A percentile compares a stretch with the other conserved stretches of the same genome.
Evolutionary conservation across 441 rosid genomes (phyloP).

Genomic region (Francoa sonchifolia): DNA sequence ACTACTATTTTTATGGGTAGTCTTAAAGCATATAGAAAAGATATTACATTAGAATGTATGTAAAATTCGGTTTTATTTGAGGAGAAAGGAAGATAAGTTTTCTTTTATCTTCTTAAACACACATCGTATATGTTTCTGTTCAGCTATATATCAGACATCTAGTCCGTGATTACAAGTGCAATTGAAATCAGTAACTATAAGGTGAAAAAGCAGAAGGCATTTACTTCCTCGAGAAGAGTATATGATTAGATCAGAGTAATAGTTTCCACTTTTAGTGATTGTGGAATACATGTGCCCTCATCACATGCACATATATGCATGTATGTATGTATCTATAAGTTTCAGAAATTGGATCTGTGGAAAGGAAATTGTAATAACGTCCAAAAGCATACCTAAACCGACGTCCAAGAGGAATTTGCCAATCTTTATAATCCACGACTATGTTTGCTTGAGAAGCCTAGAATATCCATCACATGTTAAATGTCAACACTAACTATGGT

Average conservation of each 20-base stretch:
- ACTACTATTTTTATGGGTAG: background rate
- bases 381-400: slow-evolving; percentile 51
- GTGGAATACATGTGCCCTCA: background rate
- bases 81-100: no score
- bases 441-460: slow-evolving; percentile 54
- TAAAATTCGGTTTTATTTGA: background rate
- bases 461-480: slow-evolving; percentile 5
- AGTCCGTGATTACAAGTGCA: no score
- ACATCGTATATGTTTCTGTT: no score
- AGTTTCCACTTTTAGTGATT: background rate
- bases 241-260: background rate
- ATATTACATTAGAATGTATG: background rate
- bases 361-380: no score
- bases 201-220: no score
- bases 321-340: no score
- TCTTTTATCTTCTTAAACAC: no score
- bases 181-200: no score
- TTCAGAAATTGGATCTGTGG: no score
- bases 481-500: background rate
- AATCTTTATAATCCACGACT: slow-evolving; percentile 79
- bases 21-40: background rate
- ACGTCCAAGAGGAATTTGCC: slow-evolving; percentile 90
- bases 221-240: no score
- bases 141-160: no score
- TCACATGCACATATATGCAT: background rate